Evolutionary conservation across 202 grass and related monocot species (phyloP).

Genomic region (Panicum hallii): DNA sequence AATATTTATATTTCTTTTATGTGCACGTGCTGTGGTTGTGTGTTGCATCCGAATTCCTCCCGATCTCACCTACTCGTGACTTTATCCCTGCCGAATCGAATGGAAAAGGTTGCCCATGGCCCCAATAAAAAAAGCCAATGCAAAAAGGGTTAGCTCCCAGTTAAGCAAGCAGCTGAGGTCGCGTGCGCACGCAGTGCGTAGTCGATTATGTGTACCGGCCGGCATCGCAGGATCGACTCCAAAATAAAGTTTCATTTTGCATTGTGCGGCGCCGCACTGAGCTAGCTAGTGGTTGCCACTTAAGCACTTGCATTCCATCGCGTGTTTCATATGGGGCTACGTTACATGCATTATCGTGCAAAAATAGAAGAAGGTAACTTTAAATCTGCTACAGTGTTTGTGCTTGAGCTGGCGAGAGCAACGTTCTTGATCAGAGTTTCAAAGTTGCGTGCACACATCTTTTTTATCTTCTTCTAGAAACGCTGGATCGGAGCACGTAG

Average conservation of each 20-base stretch:
- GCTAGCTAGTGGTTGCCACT: no score
- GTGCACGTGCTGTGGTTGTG: slow-evolving; percentile 43
- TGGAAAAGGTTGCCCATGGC: background rate
- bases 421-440: background rate
- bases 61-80: slow-evolving; percentile 41
- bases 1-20: background rate
- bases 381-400: background rate
- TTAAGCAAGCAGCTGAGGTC: background rate
- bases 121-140: slow-evolving; percentile 14
- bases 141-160: background rate
- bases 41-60: slow-evolving; percentile 34
- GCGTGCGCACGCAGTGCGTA: background rate
- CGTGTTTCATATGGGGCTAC: slow-evolving; percentile 2
- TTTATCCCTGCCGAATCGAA: slow-evolving; percentile 49
- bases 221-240: slow-evolving; percentile 4
- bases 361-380: background rate
- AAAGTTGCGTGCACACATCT: background rate
- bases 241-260: background rate
- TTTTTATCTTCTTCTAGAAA: background rate
- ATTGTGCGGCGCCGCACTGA: slow-evolving; percentile 28
- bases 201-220: background rate
- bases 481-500: background rate
- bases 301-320: background rate
- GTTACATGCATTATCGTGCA: background rate
- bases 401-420: background rate